A percentile compares a stretch with the other conserved stretches of the same genome.
Evolutionary conservation across 2,329 filamentous ascomycete genomes (phyloP).

Genomic region (Penicillium sp.): DNA sequence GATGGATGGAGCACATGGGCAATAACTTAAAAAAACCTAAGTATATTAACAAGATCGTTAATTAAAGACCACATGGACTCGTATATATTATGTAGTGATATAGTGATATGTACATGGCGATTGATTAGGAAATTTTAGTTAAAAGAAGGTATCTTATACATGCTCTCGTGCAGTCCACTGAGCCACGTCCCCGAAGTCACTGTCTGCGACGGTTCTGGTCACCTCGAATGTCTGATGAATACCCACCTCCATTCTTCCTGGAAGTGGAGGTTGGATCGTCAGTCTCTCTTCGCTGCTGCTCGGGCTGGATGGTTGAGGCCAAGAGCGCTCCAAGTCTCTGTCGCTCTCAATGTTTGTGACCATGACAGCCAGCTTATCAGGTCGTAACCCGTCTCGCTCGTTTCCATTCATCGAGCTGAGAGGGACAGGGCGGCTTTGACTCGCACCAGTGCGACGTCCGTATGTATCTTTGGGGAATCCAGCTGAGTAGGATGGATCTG

Average conservation of each 20-base stretch:
- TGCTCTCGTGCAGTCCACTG: conserved; percentile 17
- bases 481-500: conserved; percentile 20
- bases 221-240: conserved; percentile 35
- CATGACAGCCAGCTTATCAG: conserved; percentile 33
- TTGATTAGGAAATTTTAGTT: not conserved
- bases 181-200: conserved; percentile 10
- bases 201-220: conserved; percentile 23
- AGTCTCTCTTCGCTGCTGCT: conserved; percentile 33
- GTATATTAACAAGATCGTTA: not conserved
- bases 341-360: conserved; percentile 33
- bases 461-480: conserved; percentile 18
- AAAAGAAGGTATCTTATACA: conserved; percentile 17
- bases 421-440: conserved; percentile 21
- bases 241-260: conserved; percentile 24
- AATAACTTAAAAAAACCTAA: not conserved
- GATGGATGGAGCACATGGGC: not conserved
- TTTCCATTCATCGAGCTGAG: conserved; percentile 29
- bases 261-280: conserved; percentile 17
- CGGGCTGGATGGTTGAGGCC: conserved; percentile 19
- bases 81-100: not conserved
- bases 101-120: not conserved
- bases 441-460: conserved; percentile 20
- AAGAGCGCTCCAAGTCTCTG: conserved; percentile 18
- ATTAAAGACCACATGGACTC: not conserved
- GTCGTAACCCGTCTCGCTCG: conserved; percentile 20